These are phyloP conservation scores for Bruguiera hainesii DNA, from an alignment of 441 rosid species.

Conservation along the genomic window DNA sequence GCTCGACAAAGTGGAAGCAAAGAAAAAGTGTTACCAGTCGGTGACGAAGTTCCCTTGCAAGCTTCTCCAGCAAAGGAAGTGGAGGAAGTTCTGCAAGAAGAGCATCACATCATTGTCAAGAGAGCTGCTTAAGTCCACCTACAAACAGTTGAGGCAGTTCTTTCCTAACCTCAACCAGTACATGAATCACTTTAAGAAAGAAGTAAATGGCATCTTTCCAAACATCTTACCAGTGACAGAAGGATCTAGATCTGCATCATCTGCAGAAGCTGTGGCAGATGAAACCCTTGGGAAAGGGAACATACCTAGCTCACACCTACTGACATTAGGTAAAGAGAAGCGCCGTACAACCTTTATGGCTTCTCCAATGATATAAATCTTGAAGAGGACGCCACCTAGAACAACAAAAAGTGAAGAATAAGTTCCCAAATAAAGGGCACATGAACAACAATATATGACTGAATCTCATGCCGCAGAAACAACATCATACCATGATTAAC, in stretches of 20 bases:
- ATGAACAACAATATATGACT: constrained; percentile 6
- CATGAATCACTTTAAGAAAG: too few relatives aligned
- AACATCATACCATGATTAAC: constrained; percentile 67
- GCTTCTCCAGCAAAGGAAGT: constrained; percentile 67
- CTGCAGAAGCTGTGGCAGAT: constrained; percentile 83
- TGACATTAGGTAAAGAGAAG: constrained; percentile 75
- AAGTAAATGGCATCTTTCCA: not conserved
- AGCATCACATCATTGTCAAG: constrained; percentile 12
- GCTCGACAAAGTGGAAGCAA: not conserved
- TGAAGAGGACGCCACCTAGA: constrained; percentile 82
- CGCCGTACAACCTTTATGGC: constrained; percentile 78
- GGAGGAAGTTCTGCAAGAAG: constrained; percentile 81
- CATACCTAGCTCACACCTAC: constrained; percentile 50
- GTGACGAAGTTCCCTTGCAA: constrained; percentile 71
- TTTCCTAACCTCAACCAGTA: not conserved
- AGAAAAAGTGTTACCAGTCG: constrained; percentile 50
- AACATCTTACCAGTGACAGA: constrained; percentile 52
- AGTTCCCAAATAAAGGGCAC: not conserved
- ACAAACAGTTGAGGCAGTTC: not conserved
- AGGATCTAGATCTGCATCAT: constrained; percentile 81
- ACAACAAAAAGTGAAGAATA: not conserved
- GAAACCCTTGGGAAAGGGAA: constrained; percentile 85
- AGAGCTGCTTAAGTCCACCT: not conserved
- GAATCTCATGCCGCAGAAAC: not conserved
- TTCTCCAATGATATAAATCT: constrained; percentile 78